A percentile compares a stretch with the other conserved stretches of the same genome.
phyloP scores from a whole-genome alignment of 176 grass and related monocot genomes.

The Musa troglodytarum region DNA sequence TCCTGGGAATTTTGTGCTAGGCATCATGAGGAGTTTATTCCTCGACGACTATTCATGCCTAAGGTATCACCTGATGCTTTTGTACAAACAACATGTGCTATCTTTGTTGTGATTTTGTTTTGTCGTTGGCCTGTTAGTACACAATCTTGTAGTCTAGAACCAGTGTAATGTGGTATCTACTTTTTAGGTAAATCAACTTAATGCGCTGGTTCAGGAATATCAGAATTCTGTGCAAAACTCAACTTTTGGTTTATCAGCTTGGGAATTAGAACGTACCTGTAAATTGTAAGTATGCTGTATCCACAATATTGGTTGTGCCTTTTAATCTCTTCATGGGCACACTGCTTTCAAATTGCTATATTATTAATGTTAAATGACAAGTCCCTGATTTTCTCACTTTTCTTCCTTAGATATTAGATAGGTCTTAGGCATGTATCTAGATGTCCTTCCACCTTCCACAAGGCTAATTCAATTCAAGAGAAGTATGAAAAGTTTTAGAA shows the following conservation, averaged over 20 bases:
- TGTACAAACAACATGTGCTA: background rate
- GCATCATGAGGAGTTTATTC: constrained; percentile 80
- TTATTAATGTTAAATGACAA: background rate
- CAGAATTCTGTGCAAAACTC: constrained; percentile 8
- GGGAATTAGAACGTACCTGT: constrained; percentile 14
- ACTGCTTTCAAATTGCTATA: background rate
- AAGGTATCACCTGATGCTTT: constrained; percentile 40
- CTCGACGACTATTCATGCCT: constrained; percentile 66
- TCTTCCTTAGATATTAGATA: background rate
- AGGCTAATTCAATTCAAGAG: too few relatives aligned
- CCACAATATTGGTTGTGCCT: background rate
- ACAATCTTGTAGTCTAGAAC: background rate
- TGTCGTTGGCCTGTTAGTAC: background rate
- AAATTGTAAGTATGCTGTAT: constrained; percentile 4
- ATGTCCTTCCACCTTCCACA: too few relatives aligned
- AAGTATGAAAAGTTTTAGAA: too few relatives aligned
- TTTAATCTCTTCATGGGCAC: background rate
- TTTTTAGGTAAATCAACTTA: constrained; percentile 19
- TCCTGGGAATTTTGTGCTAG: constrained; percentile 93
- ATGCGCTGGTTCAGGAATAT: constrained; percentile 16
- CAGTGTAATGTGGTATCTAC: background rate
- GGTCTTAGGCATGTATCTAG: background rate
- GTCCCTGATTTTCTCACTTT: background rate
- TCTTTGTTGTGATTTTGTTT: background rate
- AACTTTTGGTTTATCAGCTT: background rate